These are phyloP conservation scores for Citropsis articulata DNA, from an alignment of 345 rosid genomes.

Conservation along the genomic window DNA sequence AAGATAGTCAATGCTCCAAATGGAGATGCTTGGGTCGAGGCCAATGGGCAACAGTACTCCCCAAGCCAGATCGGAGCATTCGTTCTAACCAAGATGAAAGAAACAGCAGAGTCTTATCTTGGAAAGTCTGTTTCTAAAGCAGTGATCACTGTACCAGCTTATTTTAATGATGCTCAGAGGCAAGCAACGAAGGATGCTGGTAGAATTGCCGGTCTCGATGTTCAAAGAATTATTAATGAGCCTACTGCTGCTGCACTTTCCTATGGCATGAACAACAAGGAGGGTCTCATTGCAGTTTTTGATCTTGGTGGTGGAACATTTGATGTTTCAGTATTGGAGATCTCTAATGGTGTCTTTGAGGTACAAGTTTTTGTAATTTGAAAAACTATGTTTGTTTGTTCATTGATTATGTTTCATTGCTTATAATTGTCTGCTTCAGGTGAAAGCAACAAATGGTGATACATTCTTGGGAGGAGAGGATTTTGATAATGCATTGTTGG, in stretches of 20 bases:
- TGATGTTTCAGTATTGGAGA: slow-evolving; percentile 83
- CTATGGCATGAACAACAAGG: slow-evolving; percentile 89
- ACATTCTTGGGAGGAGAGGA: slow-evolving; percentile 96
- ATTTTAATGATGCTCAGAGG: slow-evolving; percentile 93
- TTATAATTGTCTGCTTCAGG: slow-evolving; percentile 33
- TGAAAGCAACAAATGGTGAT: slow-evolving; percentile 96
- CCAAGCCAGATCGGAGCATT: slow-evolving; percentile 85
- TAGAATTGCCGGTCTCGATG: slow-evolving; percentile 85
- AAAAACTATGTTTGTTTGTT: neutral
- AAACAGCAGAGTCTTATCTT: slow-evolving; percentile 82
- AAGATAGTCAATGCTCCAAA: slow-evolving; percentile 85
- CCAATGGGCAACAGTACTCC: slow-evolving; percentile 75
- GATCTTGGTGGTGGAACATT: slow-evolving; percentile 96
- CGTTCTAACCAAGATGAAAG: slow-evolving; percentile 81
- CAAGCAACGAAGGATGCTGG: slow-evolving; percentile 98
- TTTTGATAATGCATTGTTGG: slow-evolving; percentile 76
- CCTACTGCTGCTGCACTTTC: slow-evolving; percentile 98
- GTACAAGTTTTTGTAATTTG: slow-evolving; percentile 17
- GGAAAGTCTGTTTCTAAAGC: slow-evolving; percentile 73
- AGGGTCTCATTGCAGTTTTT: slow-evolving; percentile 88
- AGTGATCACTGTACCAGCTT: slow-evolving; percentile 89
- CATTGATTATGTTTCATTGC: neutral
- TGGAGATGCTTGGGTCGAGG: slow-evolving; percentile 95
- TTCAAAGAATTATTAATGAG: slow-evolving; percentile 83
- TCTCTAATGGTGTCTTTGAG: slow-evolving; percentile 94